Base-by-base conservation (phyloP, 441 rosid genomes). In the Eutrema salsugineum region DNA sequence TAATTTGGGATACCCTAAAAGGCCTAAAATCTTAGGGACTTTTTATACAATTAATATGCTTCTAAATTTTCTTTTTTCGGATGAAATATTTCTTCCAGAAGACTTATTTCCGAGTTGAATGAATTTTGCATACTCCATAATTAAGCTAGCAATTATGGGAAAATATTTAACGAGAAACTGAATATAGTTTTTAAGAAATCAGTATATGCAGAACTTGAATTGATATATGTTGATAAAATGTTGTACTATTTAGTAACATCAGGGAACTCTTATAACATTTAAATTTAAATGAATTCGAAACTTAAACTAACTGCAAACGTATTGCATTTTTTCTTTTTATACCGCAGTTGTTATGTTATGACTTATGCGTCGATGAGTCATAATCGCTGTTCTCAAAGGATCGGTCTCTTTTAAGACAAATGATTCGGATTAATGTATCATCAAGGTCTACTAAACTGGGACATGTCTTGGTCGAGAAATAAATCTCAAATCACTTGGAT, bases 1-100 rank as follows among this genome's bases (percentile, higher is more conserved):
- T 20, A 43, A 43, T 68, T 68, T 56, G 56, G 56, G n/a, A n/a
- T n/a, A n/a, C n/a, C n/a, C 38, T 57, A 33, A n/a, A n/a, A n/a
- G n/a, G 27, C 16, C 33, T 51, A 15, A 24, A 14, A n/a, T 27
- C 14, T 12, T 67, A 40, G 30, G 69, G 24, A 36, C 16, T 38
- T 56, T 35, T 6, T 22, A 24, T n/a, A 36, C 60, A 24, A n/a
- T n/a, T n/a, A n/a, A n/a, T n/a, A n/a, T n/a, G n/a, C 48, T 20
- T 20, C 22, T 2, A 20, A 20, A 20, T 20, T 12, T 17, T 20
- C 0, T 20, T 27, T 39, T 36, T 39, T 36, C 3, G 8, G 53
- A 28, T 17, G 20, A 42, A 19, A 12, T 38, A 39, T 20, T 59
- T 59, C 11, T 39, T 39, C 19, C 20, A 51, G 14, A 5, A 28